A percentile compares a stretch with the other conserved stretches of the same genome.
These are phyloP conservation scores for Vachellia collinsii DNA, from an alignment of 306 rosid genomes.

Conservation along the genomic window DNA sequence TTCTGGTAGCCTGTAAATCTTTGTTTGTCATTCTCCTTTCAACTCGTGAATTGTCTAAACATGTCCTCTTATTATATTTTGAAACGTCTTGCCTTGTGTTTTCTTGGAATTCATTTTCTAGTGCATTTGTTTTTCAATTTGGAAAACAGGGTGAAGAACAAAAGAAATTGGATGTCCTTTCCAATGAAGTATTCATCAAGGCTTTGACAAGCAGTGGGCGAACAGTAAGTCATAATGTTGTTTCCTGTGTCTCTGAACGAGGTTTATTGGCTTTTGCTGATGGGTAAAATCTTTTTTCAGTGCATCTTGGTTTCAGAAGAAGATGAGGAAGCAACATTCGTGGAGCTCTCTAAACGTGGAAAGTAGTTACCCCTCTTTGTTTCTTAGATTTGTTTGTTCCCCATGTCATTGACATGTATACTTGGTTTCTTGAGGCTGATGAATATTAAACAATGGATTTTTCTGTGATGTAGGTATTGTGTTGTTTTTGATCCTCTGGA, in stretches of 20 bases:
- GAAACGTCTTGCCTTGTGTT: not conserved
- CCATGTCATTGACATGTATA: not conserved
- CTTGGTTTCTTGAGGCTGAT: constrained; percentile 7
- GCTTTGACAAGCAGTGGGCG: constrained; percentile 94
- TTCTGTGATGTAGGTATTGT: constrained; percentile 62
- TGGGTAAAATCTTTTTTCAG: constrained; percentile 48
- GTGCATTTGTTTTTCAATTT: constrained; percentile 11
- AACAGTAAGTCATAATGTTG: constrained; percentile 62
- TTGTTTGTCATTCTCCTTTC: not conserved
- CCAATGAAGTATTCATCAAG: constrained; percentile 92
- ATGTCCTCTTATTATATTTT: not conserved
- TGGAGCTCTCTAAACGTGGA: constrained; percentile 67
- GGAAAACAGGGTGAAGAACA: constrained; percentile 91
- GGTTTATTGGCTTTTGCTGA: constrained; percentile 35
- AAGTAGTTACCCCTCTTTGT: constrained; percentile 39
- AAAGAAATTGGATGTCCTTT: constrained; percentile 95
- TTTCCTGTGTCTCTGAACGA: constrained; percentile 5
- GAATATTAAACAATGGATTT: not conserved
- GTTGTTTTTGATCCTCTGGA: constrained; percentile 87
- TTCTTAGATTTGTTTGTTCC: constrained; percentile 4
- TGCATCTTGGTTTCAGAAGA: constrained; percentile 94
- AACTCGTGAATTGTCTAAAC: not conserved
- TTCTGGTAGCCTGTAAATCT: not conserved
- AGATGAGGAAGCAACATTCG: constrained; percentile 87
- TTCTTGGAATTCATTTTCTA: not conserved